Percentiles rank a stretch among this genome's conserved stretches.
Evolutionary conservation across 371 early-diverging fungal genomes (phyloP).

Genomic region (Saksenaea oblongispora): DNA sequence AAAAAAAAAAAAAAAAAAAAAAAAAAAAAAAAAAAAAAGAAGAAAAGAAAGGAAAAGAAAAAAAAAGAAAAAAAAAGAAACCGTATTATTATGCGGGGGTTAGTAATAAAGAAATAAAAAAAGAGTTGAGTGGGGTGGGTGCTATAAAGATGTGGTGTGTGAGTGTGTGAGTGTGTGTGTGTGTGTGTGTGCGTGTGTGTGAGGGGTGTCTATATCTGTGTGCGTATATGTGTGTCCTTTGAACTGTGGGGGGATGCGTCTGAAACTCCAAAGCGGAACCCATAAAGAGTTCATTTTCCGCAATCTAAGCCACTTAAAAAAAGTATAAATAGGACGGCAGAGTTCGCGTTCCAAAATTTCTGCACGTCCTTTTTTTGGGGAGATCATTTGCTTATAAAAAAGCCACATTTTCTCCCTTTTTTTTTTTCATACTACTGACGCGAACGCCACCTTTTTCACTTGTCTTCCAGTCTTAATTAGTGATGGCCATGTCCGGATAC

Average conservation of each 20-base stretch:
- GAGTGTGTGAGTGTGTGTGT: too few species aligned
- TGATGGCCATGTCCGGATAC: slow-evolving; percentile 45
- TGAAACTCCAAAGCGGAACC: slow-evolving; percentile 6
- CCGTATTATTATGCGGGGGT: too few species aligned
- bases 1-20: too few species aligned
- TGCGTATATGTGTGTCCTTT: neutral
- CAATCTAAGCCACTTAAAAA: slow-evolving; percentile 8
- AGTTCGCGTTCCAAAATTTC: slow-evolving; percentile 8
- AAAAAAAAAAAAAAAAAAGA: too few species aligned
- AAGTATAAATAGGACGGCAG: slow-evolving; percentile 19
- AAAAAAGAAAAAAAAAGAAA: too few species aligned
- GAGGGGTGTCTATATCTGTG: too few species aligned
- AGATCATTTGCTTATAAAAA: slow-evolving; percentile 11
- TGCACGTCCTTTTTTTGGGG: slow-evolving; percentile 13
- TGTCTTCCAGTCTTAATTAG: neutral
- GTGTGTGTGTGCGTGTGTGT: too few species aligned
- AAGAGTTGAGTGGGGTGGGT: neutral
- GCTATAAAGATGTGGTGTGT: too few species aligned
- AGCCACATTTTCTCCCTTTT: slow-evolving; percentile 20
- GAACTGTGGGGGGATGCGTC: neutral
- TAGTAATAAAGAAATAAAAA: too few species aligned
- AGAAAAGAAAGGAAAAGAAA: too few species aligned
- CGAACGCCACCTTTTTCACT: neutral
- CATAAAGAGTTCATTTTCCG: slow-evolving; percentile 5
- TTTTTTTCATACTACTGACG: neutral